Evolutionary conservation across 441 rosid species (phyloP), one percentile per base, ranked within the genome.

Genomic region (Isatis lusitanica): DNA sequence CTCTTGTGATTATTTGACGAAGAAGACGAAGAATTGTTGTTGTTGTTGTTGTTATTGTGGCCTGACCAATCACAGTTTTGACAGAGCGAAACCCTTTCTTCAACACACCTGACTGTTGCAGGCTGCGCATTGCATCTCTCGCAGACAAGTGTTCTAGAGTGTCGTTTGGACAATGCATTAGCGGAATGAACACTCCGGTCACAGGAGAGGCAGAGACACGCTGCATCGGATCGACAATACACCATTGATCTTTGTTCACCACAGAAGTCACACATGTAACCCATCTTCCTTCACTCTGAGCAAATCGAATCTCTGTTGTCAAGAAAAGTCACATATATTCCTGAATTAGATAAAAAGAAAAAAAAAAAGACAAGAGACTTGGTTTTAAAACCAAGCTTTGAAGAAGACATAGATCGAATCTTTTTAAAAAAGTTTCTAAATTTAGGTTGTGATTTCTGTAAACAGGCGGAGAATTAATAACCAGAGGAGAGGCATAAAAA

Each of bases 31-130:
- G 75, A 55, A 24, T 63, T 52, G 31, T 31, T 21, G 50, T 57
- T 56, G 40, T 60, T 21, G 24, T 2, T 68, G 16, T 28, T 75
- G 62, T 73, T 70, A 50, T 87, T 85, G 70, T 96, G 98, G 40
- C 90, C 90, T n/a, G 75, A 71, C 97, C 96, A 90, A 79, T 96
- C 96, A 80, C 99, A 96, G 77, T 86, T 89, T 78, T 93, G 99
- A 87, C 99, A 96, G n/a, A 96, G 89, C 1, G 93, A 90, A 30
- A 87, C 73, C 35, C 79, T 92, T 79, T 93, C 97, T 71, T 90
- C 96, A 0, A 71, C 74, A 78, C 96, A 88, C 82, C 99, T 88
- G 50, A 93, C 83, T 0, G 85, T 57, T 6, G 97, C 97, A 46
- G 99, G 96, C 63, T 93, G 96, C 0, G 88, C 84, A 78, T 83